Conservation (phyloP, 495 filamentous ascomycete species). For the Penicillium silybi region DNA sequence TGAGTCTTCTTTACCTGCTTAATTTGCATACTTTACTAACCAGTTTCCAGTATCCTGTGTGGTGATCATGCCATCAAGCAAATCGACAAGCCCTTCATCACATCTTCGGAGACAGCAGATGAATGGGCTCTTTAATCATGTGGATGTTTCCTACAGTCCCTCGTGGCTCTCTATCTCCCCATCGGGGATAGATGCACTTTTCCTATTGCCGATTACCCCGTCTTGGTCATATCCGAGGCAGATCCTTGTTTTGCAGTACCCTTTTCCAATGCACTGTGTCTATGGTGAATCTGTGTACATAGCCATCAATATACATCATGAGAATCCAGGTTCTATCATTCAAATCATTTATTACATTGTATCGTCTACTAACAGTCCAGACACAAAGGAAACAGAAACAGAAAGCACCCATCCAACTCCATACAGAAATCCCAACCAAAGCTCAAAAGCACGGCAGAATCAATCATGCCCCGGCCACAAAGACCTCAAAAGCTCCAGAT, state of each 20-base stretch:
- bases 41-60: conserved; percentile 61
- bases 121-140: conserved; percentile 74
- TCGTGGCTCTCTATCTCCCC: background rate
- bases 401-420: background rate
- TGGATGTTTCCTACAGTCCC: background rate
- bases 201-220: background rate
- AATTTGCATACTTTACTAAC: conserved; percentile 9
- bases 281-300: conserved; percentile 1
- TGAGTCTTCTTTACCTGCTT: conserved; percentile 38
- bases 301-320: background rate
- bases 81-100: conserved; percentile 89
- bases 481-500: conserved; percentile 39
- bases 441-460: background rate
- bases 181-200: background rate
- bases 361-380: background rate
- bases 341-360: background rate
- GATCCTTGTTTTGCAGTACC: conserved; percentile 15
- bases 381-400: background rate
- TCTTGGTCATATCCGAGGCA: background rate
- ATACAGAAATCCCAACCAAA: background rate
- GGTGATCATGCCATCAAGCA: conserved; percentile 90
- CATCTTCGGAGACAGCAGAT: conserved; percentile 59
- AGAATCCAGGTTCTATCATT: background rate
- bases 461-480: conserved; percentile 25
- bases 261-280: conserved; percentile 4